These are phyloP conservation scores for Coemansia asiatica DNA, from an alignment of 192 early-diverging fungal genomes.

Conservation along the genomic window DNA sequence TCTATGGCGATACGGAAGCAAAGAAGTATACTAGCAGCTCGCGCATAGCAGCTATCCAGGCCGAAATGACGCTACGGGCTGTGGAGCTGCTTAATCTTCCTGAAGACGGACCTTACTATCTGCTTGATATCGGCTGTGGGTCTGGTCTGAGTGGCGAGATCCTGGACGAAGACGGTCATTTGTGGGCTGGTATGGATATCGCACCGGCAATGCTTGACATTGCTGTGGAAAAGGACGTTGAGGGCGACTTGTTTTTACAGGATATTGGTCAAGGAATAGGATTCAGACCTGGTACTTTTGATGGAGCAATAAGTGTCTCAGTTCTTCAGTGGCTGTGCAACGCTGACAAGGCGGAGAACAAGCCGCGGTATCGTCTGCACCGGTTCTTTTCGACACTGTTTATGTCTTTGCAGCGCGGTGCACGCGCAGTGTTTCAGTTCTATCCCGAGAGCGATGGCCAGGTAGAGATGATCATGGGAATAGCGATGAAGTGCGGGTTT, in stretches of 20 bases:
- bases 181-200: constrained; percentile 98
- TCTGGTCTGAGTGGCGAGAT: constrained; percentile 95
- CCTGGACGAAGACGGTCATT: constrained; percentile 90
- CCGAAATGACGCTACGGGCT: constrained; percentile 88
- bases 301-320: constrained; percentile 92
- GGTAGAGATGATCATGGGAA: constrained; percentile 85
- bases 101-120: constrained; percentile 66
- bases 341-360: constrained; percentile 88
- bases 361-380: constrained; percentile 76
- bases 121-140: constrained; percentile 98
- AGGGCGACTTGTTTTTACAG: constrained; percentile 93
- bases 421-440: constrained; percentile 96
- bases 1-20: constrained; percentile 92
- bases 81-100: constrained; percentile 87
- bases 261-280: constrained; percentile 94
- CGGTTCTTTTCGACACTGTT: constrained; percentile 94
- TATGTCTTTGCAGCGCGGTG: constrained; percentile 81
- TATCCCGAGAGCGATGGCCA: constrained; percentile 97
- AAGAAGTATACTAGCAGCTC: constrained; percentile 91
- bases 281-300: constrained; percentile 94
- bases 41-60: constrained; percentile 92
- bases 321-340: constrained; percentile 99
- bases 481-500: constrained; percentile 90
- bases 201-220: constrained; percentile 92
- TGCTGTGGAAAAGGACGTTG: constrained; percentile 85